Conservation (phyloP, 2,329 filamentous ascomycete species). For the Colletotrichum coccodes region DNA sequence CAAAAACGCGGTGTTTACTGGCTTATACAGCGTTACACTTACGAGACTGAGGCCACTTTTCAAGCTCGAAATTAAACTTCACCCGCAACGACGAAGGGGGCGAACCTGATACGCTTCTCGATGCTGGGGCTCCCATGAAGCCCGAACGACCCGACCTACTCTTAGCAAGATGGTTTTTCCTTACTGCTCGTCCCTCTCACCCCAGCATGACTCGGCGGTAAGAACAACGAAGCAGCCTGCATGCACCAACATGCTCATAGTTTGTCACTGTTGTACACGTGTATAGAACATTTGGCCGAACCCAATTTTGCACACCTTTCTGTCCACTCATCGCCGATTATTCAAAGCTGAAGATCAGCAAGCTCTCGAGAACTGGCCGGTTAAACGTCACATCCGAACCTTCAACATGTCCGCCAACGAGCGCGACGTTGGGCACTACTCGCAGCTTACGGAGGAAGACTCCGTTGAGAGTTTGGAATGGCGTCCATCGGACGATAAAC, state of each 20-base stretch:
- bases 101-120: conserved; percentile 9
- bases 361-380: not conserved
- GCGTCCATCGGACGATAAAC: conserved; percentile 1
- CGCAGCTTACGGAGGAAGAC: not conserved
- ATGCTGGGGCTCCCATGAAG: not conserved
- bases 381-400: not conserved
- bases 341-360: not conserved
- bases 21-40: not conserved
- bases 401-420: not conserved
- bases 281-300: not conserved
- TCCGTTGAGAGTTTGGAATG: not conserved
- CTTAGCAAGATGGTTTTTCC: not conserved
- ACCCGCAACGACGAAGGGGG: not conserved
- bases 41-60: not conserved
- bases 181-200: not conserved
- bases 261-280: not conserved
- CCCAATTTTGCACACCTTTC: not conserved
- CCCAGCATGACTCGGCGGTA: not conserved
- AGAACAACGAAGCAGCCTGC: not conserved
- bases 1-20: not conserved
- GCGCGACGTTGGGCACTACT: not conserved
- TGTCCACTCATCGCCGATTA: not conserved
- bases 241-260: not conserved
- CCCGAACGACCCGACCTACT: not conserved
- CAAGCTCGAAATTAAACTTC: conserved; percentile 8